Evolutionary conservation across 495 filamentous ascomycete species (phyloP).

Genomic region (Penicilliopsis zonata): DNA sequence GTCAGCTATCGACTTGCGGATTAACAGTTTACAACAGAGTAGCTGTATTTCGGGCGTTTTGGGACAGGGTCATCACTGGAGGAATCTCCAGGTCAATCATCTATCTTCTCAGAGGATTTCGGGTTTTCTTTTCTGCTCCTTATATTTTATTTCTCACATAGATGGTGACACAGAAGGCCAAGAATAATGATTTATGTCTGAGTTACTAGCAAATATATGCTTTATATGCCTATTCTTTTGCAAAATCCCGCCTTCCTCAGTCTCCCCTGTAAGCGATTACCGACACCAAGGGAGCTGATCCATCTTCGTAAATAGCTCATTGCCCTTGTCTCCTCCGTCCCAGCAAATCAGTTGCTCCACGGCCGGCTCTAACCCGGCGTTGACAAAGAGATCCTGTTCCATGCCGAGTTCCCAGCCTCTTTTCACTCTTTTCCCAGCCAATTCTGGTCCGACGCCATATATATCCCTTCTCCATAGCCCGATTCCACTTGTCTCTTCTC

Average conservation of each 20-base stretch:
- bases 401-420: slow-evolving; percentile 29
- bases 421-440: slow-evolving; percentile 22
- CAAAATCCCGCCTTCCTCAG: too few relatives aligned
- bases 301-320: slow-evolving; percentile 22
- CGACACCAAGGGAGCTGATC: slow-evolving; percentile 30
- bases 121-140: slow-evolving; percentile 1
- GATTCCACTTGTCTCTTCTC: slow-evolving; percentile 29
- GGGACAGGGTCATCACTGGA: slow-evolving; percentile 3
- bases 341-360: slow-evolving; percentile 26
- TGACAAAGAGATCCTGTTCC: slow-evolving; percentile 12
- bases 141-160: slow-evolving; percentile 1
- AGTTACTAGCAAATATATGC: slow-evolving; percentile 1
- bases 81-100: too few relatives aligned
- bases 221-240: too few relatives aligned
- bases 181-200: too few relatives aligned
- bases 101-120: too few relatives aligned
- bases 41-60: slow-evolving; percentile 19
- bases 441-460: slow-evolving; percentile 26
- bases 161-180: neutral
- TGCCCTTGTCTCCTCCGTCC: slow-evolving; percentile 22
- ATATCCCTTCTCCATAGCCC: slow-evolving; percentile 31
- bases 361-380: slow-evolving; percentile 12
- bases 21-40: slow-evolving; percentile 12
- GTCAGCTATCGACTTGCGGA: slow-evolving; percentile 70
- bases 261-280: too few relatives aligned